phyloP scores from a whole-genome alignment of 2,329 filamentous ascomycete genomes.

The Xylariaceae sp. region DNA sequence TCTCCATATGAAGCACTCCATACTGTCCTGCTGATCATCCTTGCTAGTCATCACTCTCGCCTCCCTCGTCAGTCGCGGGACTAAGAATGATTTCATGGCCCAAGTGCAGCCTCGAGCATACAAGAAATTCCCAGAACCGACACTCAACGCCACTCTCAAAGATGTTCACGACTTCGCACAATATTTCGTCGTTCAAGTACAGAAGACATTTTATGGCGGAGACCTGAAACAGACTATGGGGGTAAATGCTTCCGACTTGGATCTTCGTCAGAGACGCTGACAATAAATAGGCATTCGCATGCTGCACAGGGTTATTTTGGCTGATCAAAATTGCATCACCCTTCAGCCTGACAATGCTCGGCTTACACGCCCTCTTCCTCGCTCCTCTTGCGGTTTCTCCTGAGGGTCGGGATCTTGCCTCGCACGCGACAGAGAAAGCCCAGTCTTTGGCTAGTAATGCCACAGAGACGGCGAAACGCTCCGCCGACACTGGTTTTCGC shows the following conservation, averaged over 20 bases:
- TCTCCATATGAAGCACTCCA: neutral
- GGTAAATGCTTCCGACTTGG: neutral
- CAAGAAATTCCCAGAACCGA: constrained; percentile 5
- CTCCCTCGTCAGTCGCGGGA: constrained; percentile 3
- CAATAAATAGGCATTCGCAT: constrained; percentile 1
- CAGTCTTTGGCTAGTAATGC: constrained; percentile 1
- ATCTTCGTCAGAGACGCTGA: neutral
- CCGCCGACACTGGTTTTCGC: neutral
- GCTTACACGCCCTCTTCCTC: constrained; percentile 2
- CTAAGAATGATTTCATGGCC: neutral
- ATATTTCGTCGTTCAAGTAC: constrained; percentile 1
- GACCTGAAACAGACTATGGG: constrained; percentile 1
- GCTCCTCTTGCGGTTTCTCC: neutral
- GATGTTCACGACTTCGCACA: constrained; percentile 9
- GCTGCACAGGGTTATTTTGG: constrained; percentile 5
- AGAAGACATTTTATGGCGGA: constrained; percentile 5
- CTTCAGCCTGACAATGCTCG: constrained; percentile 4
- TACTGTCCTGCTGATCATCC: neutral
- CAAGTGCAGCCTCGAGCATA: constrained; percentile 3
- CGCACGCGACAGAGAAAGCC: neutral
- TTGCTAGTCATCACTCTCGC: neutral
- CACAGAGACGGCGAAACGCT: neutral
- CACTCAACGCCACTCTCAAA: constrained; percentile 6
- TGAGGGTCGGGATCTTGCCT: neutral
- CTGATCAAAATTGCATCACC: constrained; percentile 4